Conservation (phyloP, 495 filamentous ascomycete genomes). For the Cladorrhinum samala region DNA sequence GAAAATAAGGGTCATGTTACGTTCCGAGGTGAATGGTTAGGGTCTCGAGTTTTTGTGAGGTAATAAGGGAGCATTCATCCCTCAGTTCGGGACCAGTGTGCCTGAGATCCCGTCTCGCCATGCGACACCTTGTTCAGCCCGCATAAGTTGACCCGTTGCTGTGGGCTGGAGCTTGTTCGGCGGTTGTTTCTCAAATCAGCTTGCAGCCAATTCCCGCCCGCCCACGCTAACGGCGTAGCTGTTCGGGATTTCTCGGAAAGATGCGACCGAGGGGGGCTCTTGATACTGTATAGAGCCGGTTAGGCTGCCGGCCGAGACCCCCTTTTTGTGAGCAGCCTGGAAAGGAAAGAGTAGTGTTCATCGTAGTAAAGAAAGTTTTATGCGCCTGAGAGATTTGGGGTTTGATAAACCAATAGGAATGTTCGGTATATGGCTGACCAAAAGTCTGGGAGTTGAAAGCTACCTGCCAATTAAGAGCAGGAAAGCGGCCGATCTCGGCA, state of each 20-base stretch:
- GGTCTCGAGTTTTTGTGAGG: conserved; percentile 19
- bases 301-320: neutral
- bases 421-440: neutral
- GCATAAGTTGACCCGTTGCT: neutral
- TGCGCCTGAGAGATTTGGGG: no score
- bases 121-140: no score
- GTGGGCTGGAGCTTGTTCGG: conserved; percentile 4
- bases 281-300: conserved; percentile 1
- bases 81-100: neutral
- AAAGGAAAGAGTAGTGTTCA: no score
- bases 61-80: conserved; percentile 8
- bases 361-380: no score
- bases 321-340: neutral
- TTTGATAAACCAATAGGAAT: neutral
- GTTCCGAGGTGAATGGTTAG: neutral
- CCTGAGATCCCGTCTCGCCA: conserved; percentile 5
- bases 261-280: neutral
- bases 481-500: conserved; percentile 2
- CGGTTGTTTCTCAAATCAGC: conserved; percentile 4
- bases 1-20: neutral
- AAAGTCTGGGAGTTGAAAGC: neutral
- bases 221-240: conserved; percentile 12
- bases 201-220: conserved; percentile 16
- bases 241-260: conserved; percentile 25
- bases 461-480: no score